Evolutionary conservation across 768 basidiomycete species (phyloP), one percentile per base, ranked within the genome.

Genomic region (Kwoniella sp.): DNA sequence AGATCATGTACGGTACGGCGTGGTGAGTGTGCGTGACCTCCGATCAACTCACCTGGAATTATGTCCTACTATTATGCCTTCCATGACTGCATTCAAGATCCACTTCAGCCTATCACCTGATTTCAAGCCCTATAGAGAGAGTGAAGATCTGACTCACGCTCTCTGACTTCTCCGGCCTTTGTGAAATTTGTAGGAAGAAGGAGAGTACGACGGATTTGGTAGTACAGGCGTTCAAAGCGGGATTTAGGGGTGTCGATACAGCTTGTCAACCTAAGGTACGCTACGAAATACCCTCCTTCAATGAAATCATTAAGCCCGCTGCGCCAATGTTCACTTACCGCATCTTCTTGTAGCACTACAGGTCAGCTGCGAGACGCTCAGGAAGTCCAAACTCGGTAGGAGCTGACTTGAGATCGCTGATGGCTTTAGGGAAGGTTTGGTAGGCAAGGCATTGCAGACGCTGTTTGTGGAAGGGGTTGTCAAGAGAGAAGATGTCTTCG

Each of bases 191-290:
- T 68, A 91, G 90, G 90, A 92, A 92, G 82, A 87, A 87, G 71
- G 88, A 88, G 58, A 78, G 83, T 24, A 92, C 91, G 0, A 80
- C 86, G 0, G 79, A 82, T 3, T 84, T 91, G 2, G 90, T 92
- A 21, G 80, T 88, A 54, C 83, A 82, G 58, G 91, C 91, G 10
- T 85, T 92, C 59, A 79, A 88, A 40, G 84, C 85, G 67, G 91
- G 91, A 5, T 92, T 92, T 76, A 82, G 87, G 50, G 90, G 88
- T 3, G 86, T 92, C 27, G 91, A 93, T 71, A 91, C 90, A n/a
- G 90, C 90, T 84, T 78, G 65, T 82, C 79, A 75, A 61, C 77
- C 76, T 3, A 81, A 81, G 52, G 75, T 77, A 51, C 60, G 68
- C 50, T 21, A 6, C 17, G 13, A 10, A 44, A 6, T 33, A 33